Evolutionary conservation across 2,329 filamentous ascomycete species (phyloP), one percentile per base, ranked within the genome.

Genomic region (Exutisphaerella laricina): DNA sequence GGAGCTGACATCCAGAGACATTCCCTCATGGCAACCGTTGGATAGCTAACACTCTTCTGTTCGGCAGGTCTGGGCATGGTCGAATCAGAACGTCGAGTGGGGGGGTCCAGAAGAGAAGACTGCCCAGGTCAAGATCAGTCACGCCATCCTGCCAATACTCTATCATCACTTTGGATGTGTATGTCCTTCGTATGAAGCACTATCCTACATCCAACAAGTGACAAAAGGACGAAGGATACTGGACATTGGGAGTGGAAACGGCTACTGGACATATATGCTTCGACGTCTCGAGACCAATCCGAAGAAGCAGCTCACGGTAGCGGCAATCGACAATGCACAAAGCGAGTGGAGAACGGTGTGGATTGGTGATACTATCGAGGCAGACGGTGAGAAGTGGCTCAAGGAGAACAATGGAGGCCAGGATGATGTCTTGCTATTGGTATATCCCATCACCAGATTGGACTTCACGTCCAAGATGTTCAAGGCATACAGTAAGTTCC

Each of bases 141-240:
- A 88, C 64, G 82, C 84, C 54, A 70, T 85, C 5, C 71, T 88
- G 6, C 84, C 84, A 2, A 70, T 88, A 13, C 71, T 87, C 42
- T 88, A 87, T 73, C 84, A 88, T 65, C 84, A 88, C 63, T 88
- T 88, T 61, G 83, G 83, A 38, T 88, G 84, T 65, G 76, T 77
- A 1, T 79, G 79, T 14, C 84, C 84, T 0, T 78, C 75, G 7
- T 82, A 83, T 61, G 81, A 86, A 54, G 71, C 76, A 1, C 66
- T 88, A 9, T 68, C 74, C 48, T 67, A 83, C 16, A 71, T 88
- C 22, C 72, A 72, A 25, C 67, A 73, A 35, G 60, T 85, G 2
- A 71, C 76, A 31, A 55, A 53, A 4, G 71, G 70, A 1, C 68
- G 74, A 4, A 61, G 70, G 9, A 69, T 88, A 5, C 67, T 82